phyloP scores from a whole-genome alignment of 2,329 filamentous ascomycete species.

The Botrytis byssoidea region DNA sequence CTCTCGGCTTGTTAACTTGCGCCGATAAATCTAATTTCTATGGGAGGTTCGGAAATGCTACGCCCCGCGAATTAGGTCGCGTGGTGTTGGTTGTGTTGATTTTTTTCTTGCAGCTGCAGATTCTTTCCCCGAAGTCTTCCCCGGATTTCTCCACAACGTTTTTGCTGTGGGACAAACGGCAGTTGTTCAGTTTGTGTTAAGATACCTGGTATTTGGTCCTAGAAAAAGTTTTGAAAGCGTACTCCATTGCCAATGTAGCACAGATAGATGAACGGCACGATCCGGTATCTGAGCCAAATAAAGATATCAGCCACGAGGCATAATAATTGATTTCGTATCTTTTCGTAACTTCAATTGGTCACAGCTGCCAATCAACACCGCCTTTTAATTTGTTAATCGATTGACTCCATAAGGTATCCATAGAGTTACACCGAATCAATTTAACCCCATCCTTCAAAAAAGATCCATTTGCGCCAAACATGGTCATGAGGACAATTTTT shows the following conservation, averaged over 20 bases:
- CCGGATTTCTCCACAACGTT: background rate
- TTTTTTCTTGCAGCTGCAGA: background rate
- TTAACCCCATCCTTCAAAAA: slow-evolving; percentile 5
- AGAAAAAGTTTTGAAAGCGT: background rate
- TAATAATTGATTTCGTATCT: background rate
- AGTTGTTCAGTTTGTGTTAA: background rate
- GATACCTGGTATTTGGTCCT: background rate
- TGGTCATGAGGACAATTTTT: background rate
- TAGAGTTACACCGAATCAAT: slow-evolving; percentile 5
- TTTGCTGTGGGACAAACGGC: background rate
- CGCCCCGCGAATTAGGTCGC: background rate
- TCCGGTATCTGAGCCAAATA: background rate
- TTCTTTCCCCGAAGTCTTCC: background rate
- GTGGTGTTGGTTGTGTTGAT: background rate
- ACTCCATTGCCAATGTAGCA: background rate
- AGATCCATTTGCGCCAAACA: background rate
- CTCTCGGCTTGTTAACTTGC: background rate
- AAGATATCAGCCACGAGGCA: background rate
- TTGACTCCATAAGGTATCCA: background rate
- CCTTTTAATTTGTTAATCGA: background rate
- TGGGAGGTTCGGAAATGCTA: background rate
- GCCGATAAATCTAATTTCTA: background rate
- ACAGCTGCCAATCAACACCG: background rate
- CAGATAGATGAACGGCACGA: background rate
- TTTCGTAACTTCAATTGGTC: background rate